Conservation (phyloP, 2,329 filamentous ascomycete species). For the Trichoderma sp. region DNA sequence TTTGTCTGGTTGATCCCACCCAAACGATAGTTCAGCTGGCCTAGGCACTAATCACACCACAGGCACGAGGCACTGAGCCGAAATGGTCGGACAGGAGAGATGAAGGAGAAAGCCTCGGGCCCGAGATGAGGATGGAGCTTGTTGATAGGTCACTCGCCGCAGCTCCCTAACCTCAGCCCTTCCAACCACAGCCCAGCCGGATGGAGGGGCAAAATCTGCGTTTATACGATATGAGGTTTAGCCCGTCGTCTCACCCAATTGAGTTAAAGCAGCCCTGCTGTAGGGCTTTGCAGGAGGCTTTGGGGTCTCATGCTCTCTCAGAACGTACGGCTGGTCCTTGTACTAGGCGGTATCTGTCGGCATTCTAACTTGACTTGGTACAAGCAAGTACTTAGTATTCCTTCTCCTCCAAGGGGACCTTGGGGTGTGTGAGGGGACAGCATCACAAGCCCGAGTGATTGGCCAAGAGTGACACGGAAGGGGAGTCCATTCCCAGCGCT, state of each 20-base stretch:
- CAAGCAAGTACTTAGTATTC: neutral
- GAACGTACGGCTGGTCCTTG: neutral
- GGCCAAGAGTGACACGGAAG: neutral
- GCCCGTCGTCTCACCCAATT: neutral
- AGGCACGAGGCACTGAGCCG: neutral
- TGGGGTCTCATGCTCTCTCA: neutral
- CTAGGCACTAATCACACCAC: neutral
- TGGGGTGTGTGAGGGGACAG: constrained; percentile 5
- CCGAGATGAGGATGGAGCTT: constrained; percentile 3
- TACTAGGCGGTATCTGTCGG: neutral
- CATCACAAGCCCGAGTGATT: constrained; percentile 1
- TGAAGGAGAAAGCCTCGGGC: constrained; percentile 11
- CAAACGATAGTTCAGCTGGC: constrained; percentile 7
- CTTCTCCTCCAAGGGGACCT: neutral
- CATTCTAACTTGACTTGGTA: constrained; percentile 1
- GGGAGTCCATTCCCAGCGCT: neutral
- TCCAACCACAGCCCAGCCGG: neutral
- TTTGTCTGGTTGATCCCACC: neutral
- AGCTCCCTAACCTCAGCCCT: neutral
- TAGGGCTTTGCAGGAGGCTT: constrained; percentile 10
- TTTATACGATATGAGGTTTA: neutral
- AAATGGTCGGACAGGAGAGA: neutral
- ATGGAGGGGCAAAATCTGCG: constrained; percentile 3
- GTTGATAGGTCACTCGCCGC: neutral
- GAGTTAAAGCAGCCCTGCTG: constrained; percentile 17